Evolutionary conservation across 305 asterid species (phyloP), one percentile per base, ranked within the genome.

Genomic region (Fraxinus paxiana): DNA sequence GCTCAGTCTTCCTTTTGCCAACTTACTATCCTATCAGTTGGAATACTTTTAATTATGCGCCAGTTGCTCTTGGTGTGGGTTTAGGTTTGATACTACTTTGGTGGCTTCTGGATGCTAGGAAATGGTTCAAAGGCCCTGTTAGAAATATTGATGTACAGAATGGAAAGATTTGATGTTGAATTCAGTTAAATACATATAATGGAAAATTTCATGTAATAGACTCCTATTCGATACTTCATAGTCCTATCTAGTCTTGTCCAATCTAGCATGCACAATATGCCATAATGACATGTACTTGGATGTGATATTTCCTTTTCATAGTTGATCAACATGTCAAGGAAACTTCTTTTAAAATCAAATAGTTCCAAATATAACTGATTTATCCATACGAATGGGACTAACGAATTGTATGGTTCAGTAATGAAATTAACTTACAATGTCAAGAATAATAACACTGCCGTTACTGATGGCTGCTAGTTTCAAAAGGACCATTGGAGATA

Each of bases 61-160:
- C 90, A 0, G 79, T 83, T 26, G 88, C 88, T 1, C 69, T 84
- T 5, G 85, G 78, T 9, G 69, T 76, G 10, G 85, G 80, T 38
- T 63, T 87, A 82, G 65, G 84, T 0, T 74, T 81, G 82, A 73
- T 88, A 2, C 73, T 87, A 88, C 84, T 85, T 13, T 87, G 90
- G 90, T 88, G 91, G 89, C 5, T 85, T 8, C 31, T 87, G 76
- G 89, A 88, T 76, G 89, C 89, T 30, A 78, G 90, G 54, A 87
- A 84, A 81, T 89, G 92, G 92, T 87, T 87, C 83, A 86, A 81
- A 73, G 90, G 89, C 33, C 92, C 92, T 38, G 86, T 89, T 33
- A 82, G 90, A 63, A 88, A 89, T 71, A 88, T 87, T 4, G 86
- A 86, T 38, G 4, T 5, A 3, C 81, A 78, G 1, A 84, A 85